Conservation (phyloP, 306 rosid species). For the Herpetospermum pedunculosum region DNA sequence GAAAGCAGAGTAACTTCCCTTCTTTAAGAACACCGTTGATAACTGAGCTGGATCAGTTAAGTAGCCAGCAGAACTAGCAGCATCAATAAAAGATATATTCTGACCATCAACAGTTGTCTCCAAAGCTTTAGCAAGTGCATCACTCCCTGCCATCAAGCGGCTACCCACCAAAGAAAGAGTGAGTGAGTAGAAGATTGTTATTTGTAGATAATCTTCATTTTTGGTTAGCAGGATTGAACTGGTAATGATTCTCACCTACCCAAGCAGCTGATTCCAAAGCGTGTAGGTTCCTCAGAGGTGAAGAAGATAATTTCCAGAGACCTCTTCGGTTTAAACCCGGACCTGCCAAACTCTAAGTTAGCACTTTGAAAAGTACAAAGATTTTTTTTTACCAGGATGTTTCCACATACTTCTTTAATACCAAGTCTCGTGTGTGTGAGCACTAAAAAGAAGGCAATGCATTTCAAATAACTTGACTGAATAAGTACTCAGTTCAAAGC, state of each 20-base stretch:
- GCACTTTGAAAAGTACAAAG: background rate
- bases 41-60: constrained; percentile 42
- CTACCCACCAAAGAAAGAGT: constrained; percentile 33
- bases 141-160: constrained; percentile 74
- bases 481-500: background rate
- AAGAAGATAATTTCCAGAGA: constrained; percentile 73
- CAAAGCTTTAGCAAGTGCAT: constrained; percentile 48
- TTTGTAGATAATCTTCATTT: background rate
- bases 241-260: constrained; percentile 55
- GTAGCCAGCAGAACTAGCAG: constrained; percentile 77
- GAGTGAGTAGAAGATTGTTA: constrained; percentile 5
- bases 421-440: background rate
- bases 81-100: constrained; percentile 67
- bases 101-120: constrained; percentile 57
- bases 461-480: background rate
- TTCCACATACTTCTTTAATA: background rate
- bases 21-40: constrained; percentile 53
- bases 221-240: background rate
- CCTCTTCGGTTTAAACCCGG: constrained; percentile 71
- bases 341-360: constrained; percentile 37
- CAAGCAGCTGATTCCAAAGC: constrained; percentile 86
- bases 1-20: constrained; percentile 83
- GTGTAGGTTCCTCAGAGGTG: constrained; percentile 97
- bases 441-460: background rate
- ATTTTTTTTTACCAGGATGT: background rate